These are phyloP conservation scores for Serpula lacrymans DNA, from an alignment of 768 basidiomycete genomes.

Conservation along the genomic window DNA sequence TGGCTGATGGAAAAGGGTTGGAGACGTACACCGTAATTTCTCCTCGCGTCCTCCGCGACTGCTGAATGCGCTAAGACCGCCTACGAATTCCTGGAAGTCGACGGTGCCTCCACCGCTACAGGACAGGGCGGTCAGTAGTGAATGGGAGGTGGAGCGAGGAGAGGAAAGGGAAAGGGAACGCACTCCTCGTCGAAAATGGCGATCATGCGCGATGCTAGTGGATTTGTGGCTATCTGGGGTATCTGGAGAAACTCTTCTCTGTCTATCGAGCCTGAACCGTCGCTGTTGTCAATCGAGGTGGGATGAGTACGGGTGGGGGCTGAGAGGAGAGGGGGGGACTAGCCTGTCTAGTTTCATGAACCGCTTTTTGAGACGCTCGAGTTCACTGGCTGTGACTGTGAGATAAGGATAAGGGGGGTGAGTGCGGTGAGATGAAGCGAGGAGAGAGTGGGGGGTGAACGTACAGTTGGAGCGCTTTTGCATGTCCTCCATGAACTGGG, in stretches of 20 bases:
- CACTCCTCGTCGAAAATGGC: constrained; percentile 99
- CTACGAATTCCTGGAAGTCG: constrained; percentile 99
- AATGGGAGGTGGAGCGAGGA: neutral
- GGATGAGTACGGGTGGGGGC: neutral
- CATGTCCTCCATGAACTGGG: constrained; percentile 98
- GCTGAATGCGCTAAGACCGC: constrained; percentile 95
- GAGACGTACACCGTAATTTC: constrained; percentile 83
- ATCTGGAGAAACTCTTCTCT: constrained; percentile 98
- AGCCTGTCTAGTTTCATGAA: constrained; percentile 99
- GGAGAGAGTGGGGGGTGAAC: constrained; percentile 27
- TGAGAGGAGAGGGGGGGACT: constrained; percentile 15
- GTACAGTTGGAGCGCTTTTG: constrained; percentile 95
- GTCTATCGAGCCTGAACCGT: constrained; percentile 97
- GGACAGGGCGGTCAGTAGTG: neutral
- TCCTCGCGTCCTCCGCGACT: constrained; percentile 96
- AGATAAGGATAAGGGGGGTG: neutral
- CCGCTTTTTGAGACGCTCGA: constrained; percentile 95
- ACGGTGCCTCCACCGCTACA: constrained; percentile 94
- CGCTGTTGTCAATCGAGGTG: constrained; percentile 41
- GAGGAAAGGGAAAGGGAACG: constrained; percentile 32
- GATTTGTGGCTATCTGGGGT: constrained; percentile 98
- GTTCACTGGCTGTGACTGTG: constrained; percentile 88
- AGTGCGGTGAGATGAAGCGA: neutral
- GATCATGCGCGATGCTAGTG: constrained; percentile 95
- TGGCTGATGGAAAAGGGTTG: constrained; percentile 1